Evolutionary conservation across 1,284 basidiomycete species (phyloP).

Genomic region (Cerrena zonata): DNA sequence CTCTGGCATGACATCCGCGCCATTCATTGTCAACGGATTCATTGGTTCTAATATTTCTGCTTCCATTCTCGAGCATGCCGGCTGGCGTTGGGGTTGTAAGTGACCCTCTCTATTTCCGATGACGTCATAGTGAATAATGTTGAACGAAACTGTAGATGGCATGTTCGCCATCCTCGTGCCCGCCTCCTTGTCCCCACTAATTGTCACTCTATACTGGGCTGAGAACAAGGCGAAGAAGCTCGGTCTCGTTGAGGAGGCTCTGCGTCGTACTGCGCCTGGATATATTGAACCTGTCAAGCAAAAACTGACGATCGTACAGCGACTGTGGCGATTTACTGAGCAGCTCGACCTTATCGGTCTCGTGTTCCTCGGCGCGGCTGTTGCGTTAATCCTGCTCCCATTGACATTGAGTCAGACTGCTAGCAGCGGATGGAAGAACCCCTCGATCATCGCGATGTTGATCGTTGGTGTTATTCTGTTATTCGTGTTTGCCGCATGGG

Average conservation of each 20-base stretch:
- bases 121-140: not conserved
- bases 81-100: slow-evolving; percentile 75
- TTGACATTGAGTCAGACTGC: slow-evolving; percentile 44
- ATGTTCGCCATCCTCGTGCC: slow-evolving; percentile 67
- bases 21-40: slow-evolving; percentile 66
- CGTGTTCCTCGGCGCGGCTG: slow-evolving; percentile 46
- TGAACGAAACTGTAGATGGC: slow-evolving; percentile 38
- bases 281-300: slow-evolving; percentile 4
- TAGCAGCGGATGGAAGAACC: slow-evolving; percentile 31
- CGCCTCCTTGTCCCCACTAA: slow-evolving; percentile 49
- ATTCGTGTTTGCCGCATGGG: slow-evolving; percentile 43
- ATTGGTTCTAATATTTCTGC: slow-evolving; percentile 67
- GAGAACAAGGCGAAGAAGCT: slow-evolving; percentile 57
- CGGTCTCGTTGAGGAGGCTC: slow-evolving; percentile 32
- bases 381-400: slow-evolving; percentile 54
- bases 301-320: slow-evolving; percentile 12
- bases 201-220: slow-evolving; percentile 66
- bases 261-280: slow-evolving; percentile 3
- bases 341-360: slow-evolving; percentile 62
- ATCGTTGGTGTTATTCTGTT: slow-evolving; percentile 43
- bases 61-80: slow-evolving; percentile 45
- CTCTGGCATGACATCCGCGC: slow-evolving; percentile 56
- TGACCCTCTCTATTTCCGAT: not conserved
- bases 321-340: slow-evolving; percentile 29
- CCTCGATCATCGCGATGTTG: slow-evolving; percentile 53